Percentiles rank a stretch among this genome's conserved stretches.
phyloP scores from a whole-genome alignment of 31 red algal species.

The Odonthalia washingtoniensis region DNA sequence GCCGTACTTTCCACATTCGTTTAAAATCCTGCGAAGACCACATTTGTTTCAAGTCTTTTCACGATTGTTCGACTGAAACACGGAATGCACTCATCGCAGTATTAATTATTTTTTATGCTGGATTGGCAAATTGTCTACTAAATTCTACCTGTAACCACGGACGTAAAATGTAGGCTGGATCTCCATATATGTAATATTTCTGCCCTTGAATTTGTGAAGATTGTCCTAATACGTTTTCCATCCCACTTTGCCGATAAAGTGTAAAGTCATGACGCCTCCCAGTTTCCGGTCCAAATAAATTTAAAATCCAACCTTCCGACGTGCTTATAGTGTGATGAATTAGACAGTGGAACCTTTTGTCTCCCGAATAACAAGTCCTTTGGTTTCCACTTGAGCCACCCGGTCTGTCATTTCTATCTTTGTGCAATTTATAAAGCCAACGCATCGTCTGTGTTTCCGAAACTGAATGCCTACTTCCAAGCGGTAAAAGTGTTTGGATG shows the following conservation, averaged over 20 bases:
- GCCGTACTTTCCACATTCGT: too few relatives aligned
- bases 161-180: not conserved
- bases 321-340: conserved; percentile 18
- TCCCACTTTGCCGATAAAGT: not conserved
- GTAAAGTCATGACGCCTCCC: not conserved
- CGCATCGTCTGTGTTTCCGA: too few relatives aligned
- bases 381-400: not conserved
- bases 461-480: too few relatives aligned
- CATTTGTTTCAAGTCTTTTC: not conserved
- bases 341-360: conserved; percentile 9
- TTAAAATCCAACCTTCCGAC: not conserved
- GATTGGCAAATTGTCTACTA: not conserved
- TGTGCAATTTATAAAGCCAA: conserved; percentile 19
- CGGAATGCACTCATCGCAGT: not conserved
- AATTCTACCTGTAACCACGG: not conserved
- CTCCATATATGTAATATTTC: not conserved
- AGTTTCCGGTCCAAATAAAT: not conserved
- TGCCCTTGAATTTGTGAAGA: not conserved
- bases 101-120: not conserved
- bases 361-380: not conserved
- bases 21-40: not conserved
- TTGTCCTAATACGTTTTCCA: not conserved
- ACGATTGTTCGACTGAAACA: not conserved
- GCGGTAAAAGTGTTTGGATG: too few relatives aligned
- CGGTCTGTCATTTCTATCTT: conserved; percentile 8